phyloP scores from a whole-genome alignment of 2,329 filamentous ascomycete genomes.

The Juglanconis oblonga region DNA sequence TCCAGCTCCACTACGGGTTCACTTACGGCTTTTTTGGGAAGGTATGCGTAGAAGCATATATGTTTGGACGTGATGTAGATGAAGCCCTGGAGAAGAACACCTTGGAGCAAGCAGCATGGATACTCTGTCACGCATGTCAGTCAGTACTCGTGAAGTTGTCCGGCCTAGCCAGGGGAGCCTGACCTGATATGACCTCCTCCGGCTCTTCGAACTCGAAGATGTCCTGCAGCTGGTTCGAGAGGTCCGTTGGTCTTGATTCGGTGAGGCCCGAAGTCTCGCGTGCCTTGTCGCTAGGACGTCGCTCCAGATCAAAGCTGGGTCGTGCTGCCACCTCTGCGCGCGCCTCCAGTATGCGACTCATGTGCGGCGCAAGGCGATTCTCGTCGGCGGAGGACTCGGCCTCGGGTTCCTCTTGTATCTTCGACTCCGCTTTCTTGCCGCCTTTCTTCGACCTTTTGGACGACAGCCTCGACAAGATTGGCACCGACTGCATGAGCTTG shows the following conservation, averaged over 20 bases:
- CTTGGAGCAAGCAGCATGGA: slow-evolving; percentile 89
- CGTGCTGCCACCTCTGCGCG: slow-evolving; percentile 60
- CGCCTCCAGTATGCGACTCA: slow-evolving; percentile 76
- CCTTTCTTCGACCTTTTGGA: slow-evolving; percentile 39
- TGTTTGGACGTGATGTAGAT: slow-evolving; percentile 93
- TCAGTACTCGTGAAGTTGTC: slow-evolving; percentile 16
- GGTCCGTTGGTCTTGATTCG: slow-evolving; percentile 48
- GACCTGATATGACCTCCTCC: slow-evolving; percentile 80
- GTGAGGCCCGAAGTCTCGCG: slow-evolving; percentile 28
- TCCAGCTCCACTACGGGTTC: background rate
- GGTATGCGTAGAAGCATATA: slow-evolving; percentile 94
- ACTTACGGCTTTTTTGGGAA: slow-evolving; percentile 85
- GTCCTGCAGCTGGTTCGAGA: slow-evolving; percentile 72
- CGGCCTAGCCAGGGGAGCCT: background rate
- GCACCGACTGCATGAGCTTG: slow-evolving; percentile 64
- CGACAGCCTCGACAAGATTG: slow-evolving; percentile 50
- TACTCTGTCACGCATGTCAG: slow-evolving; percentile 59
- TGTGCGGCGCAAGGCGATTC: slow-evolving; percentile 62
- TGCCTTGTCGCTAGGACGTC: slow-evolving; percentile 38
- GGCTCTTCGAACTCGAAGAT: slow-evolving; percentile 80
- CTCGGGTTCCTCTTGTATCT: slow-evolving; percentile 32
- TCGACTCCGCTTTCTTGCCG: slow-evolving; percentile 36
- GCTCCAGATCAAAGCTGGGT: slow-evolving; percentile 56
- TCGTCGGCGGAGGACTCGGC: slow-evolving; percentile 29
- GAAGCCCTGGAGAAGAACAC: slow-evolving; percentile 87